phyloP scores from a whole-genome alignment of 2,329 filamentous ascomycete genomes.

The Ophiostoma tasmaniense region DNA sequence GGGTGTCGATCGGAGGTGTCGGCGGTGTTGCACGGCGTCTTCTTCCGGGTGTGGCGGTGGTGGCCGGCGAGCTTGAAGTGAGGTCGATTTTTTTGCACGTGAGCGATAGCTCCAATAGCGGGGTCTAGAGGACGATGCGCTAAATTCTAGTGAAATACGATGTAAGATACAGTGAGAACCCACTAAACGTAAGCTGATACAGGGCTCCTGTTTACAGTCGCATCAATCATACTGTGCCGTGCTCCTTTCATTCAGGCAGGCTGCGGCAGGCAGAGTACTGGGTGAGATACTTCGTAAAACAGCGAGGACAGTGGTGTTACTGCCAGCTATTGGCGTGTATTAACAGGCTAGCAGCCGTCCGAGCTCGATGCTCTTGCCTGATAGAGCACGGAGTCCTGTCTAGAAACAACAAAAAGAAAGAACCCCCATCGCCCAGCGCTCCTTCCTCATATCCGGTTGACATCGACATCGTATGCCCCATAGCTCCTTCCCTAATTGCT shows the following conservation, averaged over 20 bases:
- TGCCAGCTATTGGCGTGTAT: background rate
- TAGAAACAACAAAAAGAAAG: background rate
- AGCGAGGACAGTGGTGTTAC: background rate
- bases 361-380: conserved; percentile 1
- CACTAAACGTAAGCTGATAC: background rate
- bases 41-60: conserved; percentile 1
- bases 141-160: background rate
- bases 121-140: background rate
- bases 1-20: background rate
- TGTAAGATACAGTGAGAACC: background rate
- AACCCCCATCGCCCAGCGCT: conserved; percentile 1
- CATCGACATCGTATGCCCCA: background rate
- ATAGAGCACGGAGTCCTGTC: background rate
- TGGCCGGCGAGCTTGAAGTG: background rate
- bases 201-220: background rate
- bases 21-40: background rate
- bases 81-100: conserved; percentile 16
- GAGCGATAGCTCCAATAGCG: conserved; percentile 4
- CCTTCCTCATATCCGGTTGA: background rate
- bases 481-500: background rate
- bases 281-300: no score
- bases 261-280: background rate
- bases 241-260: background rate
- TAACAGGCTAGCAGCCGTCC: background rate
- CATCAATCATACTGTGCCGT: conserved; percentile 1